Base-by-base conservation (phyloP, 495 filamentous ascomycete genomes). In the Haplographium delicatum region DNA sequence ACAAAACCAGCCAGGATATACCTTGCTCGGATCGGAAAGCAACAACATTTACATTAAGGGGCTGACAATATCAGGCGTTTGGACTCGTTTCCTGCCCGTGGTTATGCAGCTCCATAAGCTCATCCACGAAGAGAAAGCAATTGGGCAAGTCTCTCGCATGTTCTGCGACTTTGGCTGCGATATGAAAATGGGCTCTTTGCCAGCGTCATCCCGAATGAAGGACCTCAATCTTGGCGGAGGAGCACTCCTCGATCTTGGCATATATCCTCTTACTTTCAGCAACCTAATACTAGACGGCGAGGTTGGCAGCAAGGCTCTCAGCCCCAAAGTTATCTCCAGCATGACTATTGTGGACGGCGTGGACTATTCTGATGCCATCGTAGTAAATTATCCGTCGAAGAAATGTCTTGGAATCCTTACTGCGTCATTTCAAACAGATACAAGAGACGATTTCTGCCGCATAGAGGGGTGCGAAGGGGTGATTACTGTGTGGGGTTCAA, bases 61-160 rank as follows among this genome's bases (percentile, higher is more conserved):
- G 35, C 35, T 39, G 13, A 39, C 7, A 19, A 39, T 19, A 20
- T 19, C 5, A 46, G 72, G 84, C 22, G 80, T 88, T 15, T 89
- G 85, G 86, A 88, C 84, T 40, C 71, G 86, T 4, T 87, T 81
- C 63, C 85, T 86, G 68, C 86, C 86, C 0, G 60, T 88, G 10
- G 78, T 73, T 30, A 65, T 74, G 13, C 70, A 83, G 48, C 58
- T 88, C 5, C 65, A 81, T 28, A 65, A 78, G 18, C 53, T 82
- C 39, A 78, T 87, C 47, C 68, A 72, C 44, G 64, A 70, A 6
- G 76, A 81, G 1, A 71, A 72, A 52, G 51, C 27, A 13, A 76
- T 89, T 54, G 84, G 86, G 5, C 73, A 80, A 45, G 75, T 89
- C 9, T 65, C 76, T 8, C 73, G 84, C 10, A 76, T 82, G 1